Base-by-base conservation (phyloP, 148 eudicot species). In the Drosera capensis region DNA sequence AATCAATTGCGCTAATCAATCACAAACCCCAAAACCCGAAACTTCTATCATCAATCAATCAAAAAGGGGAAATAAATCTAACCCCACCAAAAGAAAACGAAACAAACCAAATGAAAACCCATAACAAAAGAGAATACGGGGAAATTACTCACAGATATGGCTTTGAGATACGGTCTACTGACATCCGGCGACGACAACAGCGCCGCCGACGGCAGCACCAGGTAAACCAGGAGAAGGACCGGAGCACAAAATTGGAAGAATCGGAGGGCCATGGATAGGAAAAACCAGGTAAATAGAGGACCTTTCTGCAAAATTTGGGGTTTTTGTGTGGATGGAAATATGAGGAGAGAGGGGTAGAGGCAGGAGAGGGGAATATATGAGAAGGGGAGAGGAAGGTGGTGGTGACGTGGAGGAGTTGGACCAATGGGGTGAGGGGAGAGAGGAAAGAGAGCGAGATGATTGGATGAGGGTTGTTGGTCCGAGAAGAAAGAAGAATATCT, bases 141-240 rank as follows among this genome's bases (percentile, higher is more conserved):
- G 24, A 14, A 34, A 14, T 6, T 1, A 59, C 62, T 72, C 50
- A 80, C 90, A 54, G 77, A 68, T 12, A 80, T 63, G 6, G 75
- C 78, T 58, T 80, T 71, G 18, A 80, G 75, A 46, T 63, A 66
- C 0, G 48, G 60, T 7, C 52, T 34, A 58, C 58, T 71, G 14
- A 56, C 41, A 51, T 62, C 63, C 7, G 78, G 58, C 17, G 72
- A 65, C 1, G 74, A 53, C 29, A 63, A 26, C 20, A 72, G 50
- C 38, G 62, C 78, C 23, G 24, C 30, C 14, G 75, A 66, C 0
- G 66, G 57, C n/a, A 62, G 1, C 38, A 43, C 44, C 1, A 31
- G 35, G 20, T 57, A 12, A 14, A 45, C 36, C 51, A 67, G 41
- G 31, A 45, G 46, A 26, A 54, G 2, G 14, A 61, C 2, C 22